Conservation (phyloP, 345 rosid genomes). For the Lepidium sativum region DNA sequence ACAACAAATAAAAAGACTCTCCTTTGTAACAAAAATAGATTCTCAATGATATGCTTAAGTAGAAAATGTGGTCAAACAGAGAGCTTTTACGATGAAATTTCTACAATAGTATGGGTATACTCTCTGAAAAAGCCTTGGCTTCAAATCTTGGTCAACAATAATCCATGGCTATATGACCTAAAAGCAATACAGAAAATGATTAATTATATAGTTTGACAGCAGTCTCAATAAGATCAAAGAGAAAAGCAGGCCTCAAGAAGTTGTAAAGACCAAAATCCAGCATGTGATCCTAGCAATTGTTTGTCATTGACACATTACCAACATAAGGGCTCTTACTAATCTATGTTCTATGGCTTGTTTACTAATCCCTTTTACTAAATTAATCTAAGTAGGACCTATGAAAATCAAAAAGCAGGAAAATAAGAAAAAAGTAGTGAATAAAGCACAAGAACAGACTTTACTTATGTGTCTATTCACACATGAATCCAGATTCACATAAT, state of each 20-base stretch:
- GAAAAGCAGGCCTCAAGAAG: constrained; percentile 27
- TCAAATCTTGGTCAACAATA: constrained; percentile 5
- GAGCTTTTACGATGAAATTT: neutral
- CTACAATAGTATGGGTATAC: constrained; percentile 8
- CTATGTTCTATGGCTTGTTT: constrained; percentile 5
- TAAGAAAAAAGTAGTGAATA: neutral
- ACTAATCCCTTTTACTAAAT: constrained; percentile 3
- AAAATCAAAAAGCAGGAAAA: neutral
- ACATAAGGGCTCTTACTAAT: neutral
- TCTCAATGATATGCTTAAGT: constrained; percentile 20
- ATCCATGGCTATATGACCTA: constrained; percentile 31
- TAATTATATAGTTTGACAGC: constrained; percentile 20
- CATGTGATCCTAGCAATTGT: constrained; percentile 48
- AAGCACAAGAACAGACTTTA: constrained; percentile 15
- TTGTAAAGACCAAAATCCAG: constrained; percentile 27
- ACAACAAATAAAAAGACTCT: neutral
- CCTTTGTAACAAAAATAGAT: constrained; percentile 29
- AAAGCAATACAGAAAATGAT: constrained; percentile 30
- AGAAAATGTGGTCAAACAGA: constrained; percentile 34
- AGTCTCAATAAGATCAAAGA: constrained; percentile 7
- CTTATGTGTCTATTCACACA: neutral
- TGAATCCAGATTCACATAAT: neutral
- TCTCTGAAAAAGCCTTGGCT: constrained; percentile 9
- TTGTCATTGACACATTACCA: constrained; percentile 3
- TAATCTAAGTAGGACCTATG: constrained; percentile 15